phyloP scores from a whole-genome alignment of 2,329 filamentous ascomycete genomes.

The Penicillium sp. region DNA sequence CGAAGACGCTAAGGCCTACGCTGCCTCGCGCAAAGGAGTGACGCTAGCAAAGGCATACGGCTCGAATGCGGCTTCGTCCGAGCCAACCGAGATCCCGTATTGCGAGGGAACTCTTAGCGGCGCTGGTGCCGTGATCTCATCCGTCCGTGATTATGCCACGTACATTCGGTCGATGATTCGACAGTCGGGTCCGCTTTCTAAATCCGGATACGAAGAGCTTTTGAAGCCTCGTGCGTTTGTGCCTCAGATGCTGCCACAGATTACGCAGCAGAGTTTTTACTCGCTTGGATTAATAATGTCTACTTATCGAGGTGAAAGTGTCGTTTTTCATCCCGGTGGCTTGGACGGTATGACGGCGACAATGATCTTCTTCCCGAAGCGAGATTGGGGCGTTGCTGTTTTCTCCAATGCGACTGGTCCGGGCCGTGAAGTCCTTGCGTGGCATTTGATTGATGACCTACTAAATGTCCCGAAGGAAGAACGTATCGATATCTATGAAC shows the following conservation, averaged over 20 bases:
- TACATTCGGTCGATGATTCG: background rate
- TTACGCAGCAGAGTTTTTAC: background rate
- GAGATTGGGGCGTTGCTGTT: background rate
- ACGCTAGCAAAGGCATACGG: conserved; percentile 19
- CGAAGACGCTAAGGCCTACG: conserved; percentile 28
- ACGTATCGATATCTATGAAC: background rate
- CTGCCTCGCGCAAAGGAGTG: conserved; percentile 8
- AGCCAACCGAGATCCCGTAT: background rate
- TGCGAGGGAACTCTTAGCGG: background rate
- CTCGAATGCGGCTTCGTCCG: conserved; percentile 19
- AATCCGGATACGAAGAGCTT: background rate
- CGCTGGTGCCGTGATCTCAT: background rate
- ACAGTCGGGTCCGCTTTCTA: background rate
- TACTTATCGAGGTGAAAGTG: background rate
- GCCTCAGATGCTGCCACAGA: background rate
- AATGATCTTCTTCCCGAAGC: background rate
- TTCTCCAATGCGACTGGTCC: background rate
- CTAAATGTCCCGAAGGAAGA: background rate
- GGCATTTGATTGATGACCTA: background rate
- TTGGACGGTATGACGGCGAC: background rate
- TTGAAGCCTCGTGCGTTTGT: background rate
- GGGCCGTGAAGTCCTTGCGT: background rate
- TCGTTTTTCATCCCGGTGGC: background rate
- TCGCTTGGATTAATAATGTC: background rate
- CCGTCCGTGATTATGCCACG: background rate